phyloP scores from a whole-genome alignment of 139 green algal genomes.

The Mesostigma viride region DNA sequence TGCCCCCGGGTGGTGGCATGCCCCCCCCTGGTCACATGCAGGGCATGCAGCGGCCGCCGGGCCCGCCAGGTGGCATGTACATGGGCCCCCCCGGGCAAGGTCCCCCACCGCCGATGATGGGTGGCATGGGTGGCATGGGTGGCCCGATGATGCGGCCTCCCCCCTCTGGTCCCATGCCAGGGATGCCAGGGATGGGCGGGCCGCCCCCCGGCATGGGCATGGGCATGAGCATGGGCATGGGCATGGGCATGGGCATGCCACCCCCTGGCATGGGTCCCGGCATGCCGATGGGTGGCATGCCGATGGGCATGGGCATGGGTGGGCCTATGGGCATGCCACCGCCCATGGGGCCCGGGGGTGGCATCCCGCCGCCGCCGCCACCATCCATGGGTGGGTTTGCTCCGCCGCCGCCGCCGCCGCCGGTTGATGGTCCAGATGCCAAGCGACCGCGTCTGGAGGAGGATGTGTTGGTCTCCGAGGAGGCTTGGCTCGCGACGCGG shows the following conservation, averaged over 20 bases:
- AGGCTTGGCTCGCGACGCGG: slow-evolving; percentile 29
- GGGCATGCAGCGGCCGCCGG: not conserved
- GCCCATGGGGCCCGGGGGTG: not conserved
- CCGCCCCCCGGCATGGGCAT: not conserved
- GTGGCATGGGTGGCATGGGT: not conserved
- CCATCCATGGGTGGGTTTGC: not conserved
- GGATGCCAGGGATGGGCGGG: not conserved
- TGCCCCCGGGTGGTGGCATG: not conserved
- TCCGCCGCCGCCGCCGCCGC: not conserved
- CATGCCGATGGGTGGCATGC: not conserved
- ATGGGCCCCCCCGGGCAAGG: not conserved
- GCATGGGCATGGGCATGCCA: not conserved
- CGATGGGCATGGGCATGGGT: not conserved
- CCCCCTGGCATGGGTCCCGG: not conserved
- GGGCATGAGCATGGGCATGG: not conserved
- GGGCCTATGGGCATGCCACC: slow-evolving; percentile 9
- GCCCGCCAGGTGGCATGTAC: not conserved
- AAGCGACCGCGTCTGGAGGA: slow-evolving; percentile 32
- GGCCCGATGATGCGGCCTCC: not conserved
- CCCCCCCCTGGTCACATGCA: not conserved
- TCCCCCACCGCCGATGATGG: not conserved
- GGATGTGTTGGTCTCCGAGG: slow-evolving; percentile 19
- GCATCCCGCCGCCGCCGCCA: not conserved
- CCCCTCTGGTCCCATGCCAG: not conserved
- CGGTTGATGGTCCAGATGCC: slow-evolving; percentile 28